A percentile compares a stretch with the other conserved stretches of the same genome.
These are phyloP conservation scores for Phialocephala sp. DNA, from an alignment of 2,329 filamentous ascomycete species.

Conservation along the genomic window DNA sequence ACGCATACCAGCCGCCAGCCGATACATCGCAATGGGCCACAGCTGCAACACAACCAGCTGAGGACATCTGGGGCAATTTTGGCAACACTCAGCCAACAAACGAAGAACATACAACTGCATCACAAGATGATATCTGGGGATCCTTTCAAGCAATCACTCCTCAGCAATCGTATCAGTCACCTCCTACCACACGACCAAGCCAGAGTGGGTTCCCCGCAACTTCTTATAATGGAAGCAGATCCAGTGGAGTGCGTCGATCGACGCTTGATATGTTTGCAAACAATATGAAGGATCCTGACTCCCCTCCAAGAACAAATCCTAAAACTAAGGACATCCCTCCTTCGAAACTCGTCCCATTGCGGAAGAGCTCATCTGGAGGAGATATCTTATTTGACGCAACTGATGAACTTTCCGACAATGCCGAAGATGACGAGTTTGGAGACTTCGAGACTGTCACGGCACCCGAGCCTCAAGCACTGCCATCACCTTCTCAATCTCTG, in stretches of 20 bases:
- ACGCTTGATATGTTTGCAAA: constrained; percentile 39
- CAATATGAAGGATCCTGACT: constrained; percentile 26
- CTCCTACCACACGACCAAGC: constrained; percentile 20
- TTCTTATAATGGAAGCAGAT: constrained; percentile 21
- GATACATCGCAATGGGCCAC: constrained; percentile 29
- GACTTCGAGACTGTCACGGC: constrained; percentile 66
- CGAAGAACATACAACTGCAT: constrained; percentile 16
- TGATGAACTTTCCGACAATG: constrained; percentile 44
- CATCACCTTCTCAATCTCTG: constrained; percentile 31
- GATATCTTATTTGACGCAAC: constrained; percentile 46
- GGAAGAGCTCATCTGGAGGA: constrained; percentile 29
- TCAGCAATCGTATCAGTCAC: constrained; percentile 18
- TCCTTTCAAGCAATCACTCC: constrained; percentile 34
- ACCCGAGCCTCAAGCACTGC: constrained; percentile 18
- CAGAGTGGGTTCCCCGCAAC: constrained; percentile 21
- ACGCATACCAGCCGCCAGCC: constrained; percentile 1
- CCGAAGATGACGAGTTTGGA: constrained; percentile 66
- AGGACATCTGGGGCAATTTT: constrained; percentile 38
- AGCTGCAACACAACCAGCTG: constrained; percentile 20
- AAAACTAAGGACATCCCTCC: constrained; percentile 16
- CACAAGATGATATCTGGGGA: constrained; percentile 40
- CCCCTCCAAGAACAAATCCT: constrained; percentile 18
- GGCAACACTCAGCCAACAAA: constrained; percentile 28
- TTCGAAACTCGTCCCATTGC: constrained; percentile 18
- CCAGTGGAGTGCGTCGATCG: constrained; percentile 33